Percentiles rank a stretch among this genome's conserved stretches.
Evolutionary conservation across 208 protist genomes (phyloP).

Genomic region (Leishmania major): DNA sequence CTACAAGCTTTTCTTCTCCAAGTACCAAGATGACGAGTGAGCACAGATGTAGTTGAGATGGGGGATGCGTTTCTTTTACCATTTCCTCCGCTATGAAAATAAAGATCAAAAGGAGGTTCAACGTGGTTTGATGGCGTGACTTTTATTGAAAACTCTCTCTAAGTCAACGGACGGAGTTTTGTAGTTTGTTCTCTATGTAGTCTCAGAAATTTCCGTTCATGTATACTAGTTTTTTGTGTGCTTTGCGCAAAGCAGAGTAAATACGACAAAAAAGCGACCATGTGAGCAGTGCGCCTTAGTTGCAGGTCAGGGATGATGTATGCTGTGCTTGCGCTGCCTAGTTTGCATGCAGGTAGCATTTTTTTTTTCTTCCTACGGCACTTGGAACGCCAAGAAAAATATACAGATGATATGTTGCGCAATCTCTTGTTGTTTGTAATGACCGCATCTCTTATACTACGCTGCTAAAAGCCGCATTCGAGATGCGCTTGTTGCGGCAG

Average conservation of each 20-base stretch:
- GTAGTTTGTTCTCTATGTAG: not conserved
- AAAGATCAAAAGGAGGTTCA: not conserved
- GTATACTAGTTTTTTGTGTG: constrained; percentile 30
- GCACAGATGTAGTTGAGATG: not conserved
- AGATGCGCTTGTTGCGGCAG: not conserved
- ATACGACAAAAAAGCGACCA: constrained; percentile 3
- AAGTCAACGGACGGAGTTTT: not conserved
- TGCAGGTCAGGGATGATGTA: not conserved
- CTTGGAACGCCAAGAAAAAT: not conserved
- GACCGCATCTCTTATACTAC: not conserved
- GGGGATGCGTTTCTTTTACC: constrained; percentile 1
- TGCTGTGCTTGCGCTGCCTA: not conserved
- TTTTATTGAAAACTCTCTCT: not conserved
- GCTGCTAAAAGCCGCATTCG: not conserved
- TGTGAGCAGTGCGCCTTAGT: not conserved
- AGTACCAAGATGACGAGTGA: constrained; percentile 59
- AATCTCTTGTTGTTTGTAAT: not conserved
- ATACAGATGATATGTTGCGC: not conserved
- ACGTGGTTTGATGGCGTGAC: not conserved
- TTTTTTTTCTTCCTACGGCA: not conserved
- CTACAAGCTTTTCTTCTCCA: constrained; percentile 84
- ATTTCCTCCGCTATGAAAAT: not conserved
- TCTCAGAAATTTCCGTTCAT: not conserved
- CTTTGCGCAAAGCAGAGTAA: not conserved
- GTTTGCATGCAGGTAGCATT: not conserved